Conservation (phyloP, 192 early-diverging fungal species). For the Podochytrium sp. region DNA sequence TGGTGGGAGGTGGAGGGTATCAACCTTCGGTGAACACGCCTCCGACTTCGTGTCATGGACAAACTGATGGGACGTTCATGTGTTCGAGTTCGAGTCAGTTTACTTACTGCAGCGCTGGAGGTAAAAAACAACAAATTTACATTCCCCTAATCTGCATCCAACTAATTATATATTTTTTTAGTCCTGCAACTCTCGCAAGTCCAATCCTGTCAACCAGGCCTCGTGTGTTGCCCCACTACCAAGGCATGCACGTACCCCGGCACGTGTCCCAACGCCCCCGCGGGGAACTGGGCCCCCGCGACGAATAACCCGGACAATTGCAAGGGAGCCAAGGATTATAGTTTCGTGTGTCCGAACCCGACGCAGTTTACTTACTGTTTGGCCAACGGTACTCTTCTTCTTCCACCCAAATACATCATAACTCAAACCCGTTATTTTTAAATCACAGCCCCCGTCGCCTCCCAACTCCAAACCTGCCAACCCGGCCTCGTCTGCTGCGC, state of each 20-base stretch:
- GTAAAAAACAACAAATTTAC: neutral
- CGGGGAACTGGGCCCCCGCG: neutral
- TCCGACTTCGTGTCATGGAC: neutral
- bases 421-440: neutral
- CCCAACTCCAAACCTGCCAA: neutral
- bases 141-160: neutral
- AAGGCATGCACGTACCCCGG: neutral
- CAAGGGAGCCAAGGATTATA: neutral
- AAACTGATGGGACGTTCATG: neutral
- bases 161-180: neutral
- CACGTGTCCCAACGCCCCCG: slow-evolving; percentile 1
- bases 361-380: neutral
- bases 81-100: neutral
- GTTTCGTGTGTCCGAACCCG: neutral
- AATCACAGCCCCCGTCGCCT: neutral
- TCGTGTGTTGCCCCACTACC: neutral
- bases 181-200: neutral
- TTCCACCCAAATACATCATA: neutral
- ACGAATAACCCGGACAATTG: neutral
- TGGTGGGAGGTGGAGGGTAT: no score
- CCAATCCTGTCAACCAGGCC: neutral
- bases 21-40: no score
- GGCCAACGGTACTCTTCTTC: neutral
- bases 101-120: slow-evolving; percentile 3
- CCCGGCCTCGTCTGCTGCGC: neutral